Evolutionary conservation across 306 rosid genomes (phyloP).

Genomic region (Castanospermum australe): DNA sequence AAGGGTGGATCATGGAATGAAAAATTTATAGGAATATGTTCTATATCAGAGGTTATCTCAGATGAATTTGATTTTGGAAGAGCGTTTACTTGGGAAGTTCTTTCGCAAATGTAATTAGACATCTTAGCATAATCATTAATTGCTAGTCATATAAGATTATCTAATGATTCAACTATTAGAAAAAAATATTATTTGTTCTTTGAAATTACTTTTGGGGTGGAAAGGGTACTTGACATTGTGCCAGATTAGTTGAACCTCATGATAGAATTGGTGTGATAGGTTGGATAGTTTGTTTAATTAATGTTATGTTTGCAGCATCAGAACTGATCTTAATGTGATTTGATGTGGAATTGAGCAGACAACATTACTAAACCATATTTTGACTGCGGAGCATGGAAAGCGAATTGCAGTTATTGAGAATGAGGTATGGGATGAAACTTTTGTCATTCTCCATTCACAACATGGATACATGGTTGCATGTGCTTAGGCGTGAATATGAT

Average conservation of each 20-base stretch:
- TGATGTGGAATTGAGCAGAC: constrained; percentile 57
- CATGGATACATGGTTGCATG: background rate
- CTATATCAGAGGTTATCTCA: no score
- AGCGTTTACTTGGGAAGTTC: no score
- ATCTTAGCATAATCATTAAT: no score
- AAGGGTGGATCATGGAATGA: no score
- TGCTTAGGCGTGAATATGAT: background rate
- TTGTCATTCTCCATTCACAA: background rate
- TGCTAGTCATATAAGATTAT: no score
- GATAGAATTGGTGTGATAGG: background rate
- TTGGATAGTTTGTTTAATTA: background rate
- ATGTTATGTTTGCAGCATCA: background rate
- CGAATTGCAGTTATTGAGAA: constrained; percentile 92
- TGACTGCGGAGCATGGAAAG: constrained; percentile 93
- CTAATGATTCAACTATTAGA: no score
- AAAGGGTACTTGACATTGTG: no score
- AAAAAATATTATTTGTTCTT: no score
- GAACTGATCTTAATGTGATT: constrained; percentile 5
- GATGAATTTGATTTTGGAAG: no score
- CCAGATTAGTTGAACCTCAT: background rate
- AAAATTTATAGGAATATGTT: no score
- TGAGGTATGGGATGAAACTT: constrained; percentile 46
- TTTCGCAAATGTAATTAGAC: no score
- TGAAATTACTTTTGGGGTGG: no score
- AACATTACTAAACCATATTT: constrained; percentile 85